Base-by-base conservation (phyloP, 1,139 yeast species). In the Suzukiozyma palmioleophila region DNA sequence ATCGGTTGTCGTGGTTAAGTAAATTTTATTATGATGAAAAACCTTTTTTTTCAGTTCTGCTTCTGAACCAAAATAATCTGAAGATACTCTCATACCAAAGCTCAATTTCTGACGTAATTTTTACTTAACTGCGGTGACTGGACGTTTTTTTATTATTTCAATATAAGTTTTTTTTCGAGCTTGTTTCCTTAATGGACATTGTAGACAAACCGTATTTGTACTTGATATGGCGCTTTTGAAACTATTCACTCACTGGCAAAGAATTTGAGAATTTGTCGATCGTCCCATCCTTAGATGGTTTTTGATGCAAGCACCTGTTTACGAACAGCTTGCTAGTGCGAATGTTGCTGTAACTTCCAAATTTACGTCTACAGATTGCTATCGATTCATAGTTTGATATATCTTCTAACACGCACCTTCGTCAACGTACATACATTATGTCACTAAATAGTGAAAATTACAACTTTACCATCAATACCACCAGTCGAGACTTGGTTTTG, bases 391-490 rank as follows among this genome's bases (percentile, higher is more conserved):
- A 18, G 22, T 5, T 18, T 18, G 22, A 18, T 18, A 18, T 18
- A 18, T n/a, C 22, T 5, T 7, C 22, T 7, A 18, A 5, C 22
- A 18, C 22, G 22, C 22, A 18, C 4, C 22, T 18, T 5, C 22
- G 22, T 35, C 12, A 26, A 41, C 32, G 30, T 32, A 28, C 35
- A 29, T 16, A 24, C 25, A 13, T 2, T 15, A 35, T 18, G 11
- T 33, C 15, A 38, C 40, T 51, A 57, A 39, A 63, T 49, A 31
- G 52, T 50, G 72, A 82, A 60, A 12, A 90, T 73, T 28, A 88
- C 97, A 37, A 92, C 78, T 59, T 85, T 85, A 40, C 98, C 97
- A 59, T 92, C 98, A 43, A 85, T 79, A 43, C 97, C 76, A 31
- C 71, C 62, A 13, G 75, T 68, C 39, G 72, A 64, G 22, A 71